Conservation (phyloP, 2,329 filamentous ascomycete species). For the Calonectria montana region DNA sequence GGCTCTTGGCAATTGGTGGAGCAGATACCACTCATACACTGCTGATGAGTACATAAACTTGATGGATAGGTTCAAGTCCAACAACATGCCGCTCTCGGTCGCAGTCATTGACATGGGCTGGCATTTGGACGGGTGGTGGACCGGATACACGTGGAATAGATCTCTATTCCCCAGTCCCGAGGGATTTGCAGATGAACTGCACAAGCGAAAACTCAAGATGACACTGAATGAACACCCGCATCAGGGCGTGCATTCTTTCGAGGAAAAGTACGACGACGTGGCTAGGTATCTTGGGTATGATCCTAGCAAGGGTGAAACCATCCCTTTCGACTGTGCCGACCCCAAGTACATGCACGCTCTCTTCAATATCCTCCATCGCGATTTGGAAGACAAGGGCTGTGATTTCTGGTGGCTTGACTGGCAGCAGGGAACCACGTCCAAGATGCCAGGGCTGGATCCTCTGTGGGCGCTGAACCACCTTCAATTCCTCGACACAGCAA, state of each 20-base stretch:
- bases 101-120: conserved; percentile 76
- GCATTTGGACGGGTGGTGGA: conserved; percentile 63
- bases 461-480: conserved; percentile 75
- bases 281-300: conserved; percentile 64
- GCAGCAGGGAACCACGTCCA: conserved; percentile 70
- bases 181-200: conserved; percentile 62
- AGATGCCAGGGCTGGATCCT: conserved; percentile 69
- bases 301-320: conserved; percentile 59
- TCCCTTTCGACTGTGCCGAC: conserved; percentile 67
- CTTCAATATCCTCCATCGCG: conserved; percentile 66
- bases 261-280: conserved; percentile 67
- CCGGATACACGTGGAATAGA: conserved; percentile 71
- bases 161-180: conserved; percentile 62
- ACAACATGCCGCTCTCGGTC: conserved; percentile 67
- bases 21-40: conserved; percentile 69
- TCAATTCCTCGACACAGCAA: conserved; percentile 65
- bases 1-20: conserved; percentile 75
- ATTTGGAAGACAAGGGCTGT: conserved; percentile 65
- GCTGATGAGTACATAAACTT: conserved; percentile 66
- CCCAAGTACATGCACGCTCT: conserved; percentile 68
- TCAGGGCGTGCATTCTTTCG: conserved; percentile 66
- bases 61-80: conserved; percentile 64
- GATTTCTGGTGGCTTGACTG: conserved; percentile 78
- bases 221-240: conserved; percentile 73
- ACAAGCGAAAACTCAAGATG: conserved; percentile 62